These are phyloP conservation scores for Loxodes magnus DNA, from an alignment of 73 alveolate species.

Conservation along the genomic window DNA sequence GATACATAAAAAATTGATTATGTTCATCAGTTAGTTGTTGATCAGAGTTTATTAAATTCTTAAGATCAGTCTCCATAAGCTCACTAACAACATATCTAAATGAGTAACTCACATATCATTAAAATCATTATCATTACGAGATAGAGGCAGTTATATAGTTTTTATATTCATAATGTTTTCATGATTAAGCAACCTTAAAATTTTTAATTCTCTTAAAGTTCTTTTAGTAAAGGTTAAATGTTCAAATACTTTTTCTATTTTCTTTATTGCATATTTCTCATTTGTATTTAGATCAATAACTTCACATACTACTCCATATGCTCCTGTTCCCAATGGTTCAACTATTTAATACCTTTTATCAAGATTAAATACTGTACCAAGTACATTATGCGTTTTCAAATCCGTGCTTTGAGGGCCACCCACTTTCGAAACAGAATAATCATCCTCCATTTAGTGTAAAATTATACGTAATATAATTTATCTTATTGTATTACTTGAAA, in stretches of 20 bases:
- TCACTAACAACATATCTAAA: slow-evolving; percentile 59
- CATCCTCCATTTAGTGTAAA: too few relatives aligned
- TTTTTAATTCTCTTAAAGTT: slow-evolving; percentile 59
- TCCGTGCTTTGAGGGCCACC: background rate
- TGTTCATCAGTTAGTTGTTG: slow-evolving; percentile 64
- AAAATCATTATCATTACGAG: slow-evolving; percentile 45
- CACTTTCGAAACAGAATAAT: background rate
- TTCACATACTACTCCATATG: slow-evolving; percentile 37
- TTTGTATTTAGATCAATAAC: slow-evolving; percentile 25
- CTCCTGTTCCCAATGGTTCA: slow-evolving; percentile 30
- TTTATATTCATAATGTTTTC: slow-evolving; percentile 37
- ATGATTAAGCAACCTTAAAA: slow-evolving; percentile 38
- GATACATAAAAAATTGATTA: slow-evolving; percentile 55
- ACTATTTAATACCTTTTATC: slow-evolving; percentile 17
- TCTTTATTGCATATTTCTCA: slow-evolving; percentile 51
- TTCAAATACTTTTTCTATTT: slow-evolving; percentile 64
- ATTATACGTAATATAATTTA: too few relatives aligned
- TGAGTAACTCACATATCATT: too few relatives aligned
- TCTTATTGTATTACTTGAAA: too few relatives aligned
- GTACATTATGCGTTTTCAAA: background rate
- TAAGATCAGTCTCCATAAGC: slow-evolving; percentile 77
- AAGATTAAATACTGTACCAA: slow-evolving; percentile 10
- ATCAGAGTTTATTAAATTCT: slow-evolving; percentile 40
- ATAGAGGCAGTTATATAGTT: slow-evolving; percentile 29
- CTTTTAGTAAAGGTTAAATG: slow-evolving; percentile 49